Evolutionary conservation across 2,329 filamentous ascomycete genomes (phyloP), one percentile per base, ranked within the genome.

Genomic region (Cadophora luteo-olivacea): DNA sequence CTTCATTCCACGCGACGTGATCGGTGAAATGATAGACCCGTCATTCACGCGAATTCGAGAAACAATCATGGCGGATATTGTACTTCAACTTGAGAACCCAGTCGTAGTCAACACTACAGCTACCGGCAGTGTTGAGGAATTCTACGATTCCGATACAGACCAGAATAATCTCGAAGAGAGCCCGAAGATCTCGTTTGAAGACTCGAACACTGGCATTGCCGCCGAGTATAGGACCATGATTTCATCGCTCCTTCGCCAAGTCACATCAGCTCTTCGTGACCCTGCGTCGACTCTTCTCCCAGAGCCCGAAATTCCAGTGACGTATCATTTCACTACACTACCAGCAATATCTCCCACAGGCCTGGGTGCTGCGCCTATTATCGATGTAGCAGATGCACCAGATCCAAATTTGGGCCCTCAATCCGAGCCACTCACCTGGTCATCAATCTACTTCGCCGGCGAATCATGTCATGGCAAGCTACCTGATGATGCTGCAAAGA

Each of bases 21-120:
- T 93, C 33, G 88, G 91, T 67, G 90, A 92, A 72, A 86, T 94
- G 45, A 87, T 88, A 25, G 95, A 97, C 79, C 92, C 94, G 16
- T 90, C 94, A 67, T 97, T 97, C 78, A 92, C 90, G 11, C 87
- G 92, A 33, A 84, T 94, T 32, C 88, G 92, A 58, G 92, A 97
- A 75, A 80, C 87, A 4, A 84, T 91, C 66, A 86, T 90, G 70
- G 83, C 97, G 62, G 92, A 97, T 73, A 80, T 97, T 51, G 85
- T 94, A 68, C 79, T 96, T 64, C 89, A 79, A 67, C 78, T 65
- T 71, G 78, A 65, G 72, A 78, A 67, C 65, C 73, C 60, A 2
- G 54, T 70, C 16, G 61, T 71, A 29, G 61, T 61, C 67, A 78
- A 68, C 49, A 64, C 60, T 25, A 65, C 75, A 32, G 45, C 63